Evolutionary conservation across 441 rosid species (phyloP).

Genomic region (Populus hybrid): DNA sequence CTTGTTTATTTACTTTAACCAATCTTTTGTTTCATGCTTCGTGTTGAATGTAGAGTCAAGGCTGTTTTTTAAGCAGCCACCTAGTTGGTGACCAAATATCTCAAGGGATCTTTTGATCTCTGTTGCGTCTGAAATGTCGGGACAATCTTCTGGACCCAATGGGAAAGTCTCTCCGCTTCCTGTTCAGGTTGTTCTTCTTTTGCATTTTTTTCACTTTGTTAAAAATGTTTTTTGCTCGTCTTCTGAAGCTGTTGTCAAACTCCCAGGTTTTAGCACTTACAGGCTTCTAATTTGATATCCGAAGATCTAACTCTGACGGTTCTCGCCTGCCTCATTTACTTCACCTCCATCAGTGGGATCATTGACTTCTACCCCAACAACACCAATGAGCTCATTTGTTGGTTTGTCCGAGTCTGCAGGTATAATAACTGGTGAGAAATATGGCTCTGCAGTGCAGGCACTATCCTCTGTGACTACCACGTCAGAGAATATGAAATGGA

Average conservation of each 20-base stretch:
- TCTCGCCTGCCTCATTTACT: conserved; percentile 75
- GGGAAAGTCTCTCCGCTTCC: conserved; percentile 76
- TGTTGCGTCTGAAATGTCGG: conserved; percentile 77
- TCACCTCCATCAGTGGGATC: conserved; percentile 88
- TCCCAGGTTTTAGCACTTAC: conserved; percentile 84
- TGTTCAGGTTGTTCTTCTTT: conserved; percentile 59
- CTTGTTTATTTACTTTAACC: conserved; percentile 13
- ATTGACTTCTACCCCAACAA: conserved; percentile 64
- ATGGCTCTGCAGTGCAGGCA: no score
- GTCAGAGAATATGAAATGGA: conserved; percentile 24
- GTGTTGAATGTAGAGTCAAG: conserved; percentile 61
- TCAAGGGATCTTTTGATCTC: conserved; percentile 91
- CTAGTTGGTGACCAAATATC: conserved; percentile 79
- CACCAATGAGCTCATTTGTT: conserved; percentile 61
- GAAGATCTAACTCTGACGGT: conserved; percentile 87
- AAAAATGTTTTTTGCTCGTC: no score
- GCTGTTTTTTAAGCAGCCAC: conserved; percentile 85
- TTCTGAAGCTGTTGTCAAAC: conserved; percentile 13
- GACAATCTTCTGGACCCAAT: conserved; percentile 52
- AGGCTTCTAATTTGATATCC: conserved; percentile 90
- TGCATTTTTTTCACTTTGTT: neutral
- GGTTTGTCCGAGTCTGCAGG: conserved; percentile 52
- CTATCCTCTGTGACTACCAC: conserved; percentile 25
- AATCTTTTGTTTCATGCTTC: conserved; percentile 11
- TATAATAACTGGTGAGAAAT: no score